Percentiles rank a stretch among this genome's conserved stretches.
Evolutionary conservation across 768 basidiomycete species (phyloP).

Genomic region (Infundibulicybe gibba): DNA sequence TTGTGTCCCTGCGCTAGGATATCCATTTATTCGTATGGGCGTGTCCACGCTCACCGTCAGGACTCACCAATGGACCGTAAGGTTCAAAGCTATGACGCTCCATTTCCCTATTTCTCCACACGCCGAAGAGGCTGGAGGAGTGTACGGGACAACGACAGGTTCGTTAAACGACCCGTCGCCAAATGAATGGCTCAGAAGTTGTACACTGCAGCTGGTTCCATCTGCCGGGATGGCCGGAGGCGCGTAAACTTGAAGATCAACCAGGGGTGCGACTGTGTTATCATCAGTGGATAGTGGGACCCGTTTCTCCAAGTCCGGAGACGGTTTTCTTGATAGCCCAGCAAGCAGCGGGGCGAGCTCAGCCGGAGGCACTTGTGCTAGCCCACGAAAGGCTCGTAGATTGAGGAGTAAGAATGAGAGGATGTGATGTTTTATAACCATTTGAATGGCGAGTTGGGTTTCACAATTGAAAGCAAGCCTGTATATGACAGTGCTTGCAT

Average conservation of each 20-base stretch:
- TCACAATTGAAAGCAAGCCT: no score
- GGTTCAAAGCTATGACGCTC: constrained; percentile 55
- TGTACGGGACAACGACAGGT: constrained; percentile 24
- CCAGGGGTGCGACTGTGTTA: constrained; percentile 19
- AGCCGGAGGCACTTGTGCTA: constrained; percentile 14
- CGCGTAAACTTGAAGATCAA: constrained; percentile 26
- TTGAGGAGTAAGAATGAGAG: no score
- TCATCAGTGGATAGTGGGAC: constrained; percentile 25
- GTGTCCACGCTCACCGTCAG: no score
- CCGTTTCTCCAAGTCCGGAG: constrained; percentile 12
- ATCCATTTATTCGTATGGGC: no score
- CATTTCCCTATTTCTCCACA: constrained; percentile 57
- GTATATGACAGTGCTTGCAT: no score
- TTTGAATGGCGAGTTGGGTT: constrained; percentile 3
- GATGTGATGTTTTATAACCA: no score
- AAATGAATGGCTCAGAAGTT: constrained; percentile 24
- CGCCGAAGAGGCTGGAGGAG: constrained; percentile 36
- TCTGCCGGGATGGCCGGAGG: constrained; percentile 21
- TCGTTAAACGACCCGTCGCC: constrained; percentile 23
- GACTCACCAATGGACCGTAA: constrained; percentile 47
- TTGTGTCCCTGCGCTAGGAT: no score
- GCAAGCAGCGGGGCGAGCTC: constrained; percentile 18
- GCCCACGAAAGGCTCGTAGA: not conserved
- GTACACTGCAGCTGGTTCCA: constrained; percentile 18
- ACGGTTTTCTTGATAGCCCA: constrained; percentile 8